Conservation (phyloP, 2,329 filamentous ascomycete species). For the Aspergillus tubingensis region DNA sequence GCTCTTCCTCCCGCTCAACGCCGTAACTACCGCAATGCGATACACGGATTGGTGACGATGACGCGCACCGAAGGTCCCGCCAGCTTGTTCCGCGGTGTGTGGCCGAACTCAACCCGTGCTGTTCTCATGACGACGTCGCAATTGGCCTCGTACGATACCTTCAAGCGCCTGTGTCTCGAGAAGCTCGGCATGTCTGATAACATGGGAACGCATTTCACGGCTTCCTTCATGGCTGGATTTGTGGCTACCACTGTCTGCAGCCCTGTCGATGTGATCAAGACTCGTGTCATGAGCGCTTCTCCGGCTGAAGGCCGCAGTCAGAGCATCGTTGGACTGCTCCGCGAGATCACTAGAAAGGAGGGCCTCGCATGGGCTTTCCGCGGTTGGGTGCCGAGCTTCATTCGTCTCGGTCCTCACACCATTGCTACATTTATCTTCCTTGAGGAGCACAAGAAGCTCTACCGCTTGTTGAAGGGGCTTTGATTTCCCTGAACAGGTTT, state of each 20-base stretch:
- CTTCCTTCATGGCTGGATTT: slow-evolving; percentile 64
- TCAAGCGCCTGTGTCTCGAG: slow-evolving; percentile 60
- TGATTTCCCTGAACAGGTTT: slow-evolving; percentile 56
- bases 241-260: slow-evolving; percentile 69
- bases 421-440: slow-evolving; percentile 67
- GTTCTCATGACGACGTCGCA: slow-evolving; percentile 68
- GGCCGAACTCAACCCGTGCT: slow-evolving; percentile 63
- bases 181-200: slow-evolving; percentile 57
- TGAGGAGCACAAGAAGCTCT: slow-evolving; percentile 68
- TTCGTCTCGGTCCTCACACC: slow-evolving; percentile 65
- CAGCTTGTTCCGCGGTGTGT: slow-evolving; percentile 76
- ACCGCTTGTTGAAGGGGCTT: slow-evolving; percentile 46
- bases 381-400: slow-evolving; percentile 68
- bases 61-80: slow-evolving; percentile 75
- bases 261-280: slow-evolving; percentile 69
- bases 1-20: slow-evolving; percentile 72
- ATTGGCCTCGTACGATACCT: slow-evolving; percentile 64
- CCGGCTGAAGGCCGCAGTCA: slow-evolving; percentile 44
- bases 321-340: slow-evolving; percentile 51
- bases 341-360: slow-evolving; percentile 58
- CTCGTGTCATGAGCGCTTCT: slow-evolving; percentile 62
- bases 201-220: slow-evolving; percentile 62
- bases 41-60: slow-evolving; percentile 86
- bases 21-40: slow-evolving; percentile 84
- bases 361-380: slow-evolving; percentile 66